Evolutionary conservation across 345 rosid genomes (phyloP).

Genomic region (Aquilaria yunnanensis): DNA sequence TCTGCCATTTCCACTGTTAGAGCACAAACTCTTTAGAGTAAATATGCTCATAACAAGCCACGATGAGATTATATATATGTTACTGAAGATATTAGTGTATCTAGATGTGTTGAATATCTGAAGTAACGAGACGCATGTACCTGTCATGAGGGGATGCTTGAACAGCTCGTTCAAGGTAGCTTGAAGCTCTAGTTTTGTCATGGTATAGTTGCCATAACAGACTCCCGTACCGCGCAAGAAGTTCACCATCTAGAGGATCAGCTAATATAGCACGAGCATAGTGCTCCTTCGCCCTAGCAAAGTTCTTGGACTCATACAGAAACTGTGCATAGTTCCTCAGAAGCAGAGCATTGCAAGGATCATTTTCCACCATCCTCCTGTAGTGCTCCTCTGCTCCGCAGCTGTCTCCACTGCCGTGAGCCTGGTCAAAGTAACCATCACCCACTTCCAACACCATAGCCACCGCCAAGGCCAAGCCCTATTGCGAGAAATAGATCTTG

Average conservation of each 20-base stretch:
- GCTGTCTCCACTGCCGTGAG: constrained; percentile 24
- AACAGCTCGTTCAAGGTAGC: constrained; percentile 41
- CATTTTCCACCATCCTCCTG: constrained; percentile 46
- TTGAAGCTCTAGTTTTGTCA: constrained; percentile 34
- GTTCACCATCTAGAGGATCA: constrained; percentile 50
- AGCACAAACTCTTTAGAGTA: neutral
- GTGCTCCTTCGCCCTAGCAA: constrained; percentile 40
- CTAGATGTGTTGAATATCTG: too few species aligned
- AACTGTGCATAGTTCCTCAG: constrained; percentile 57
- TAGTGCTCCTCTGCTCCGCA: constrained; percentile 39
- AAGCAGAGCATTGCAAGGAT: constrained; percentile 49
- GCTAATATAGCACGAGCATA: constrained; percentile 45
- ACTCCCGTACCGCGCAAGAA: constrained; percentile 41
- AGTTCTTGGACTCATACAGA: constrained; percentile 33
- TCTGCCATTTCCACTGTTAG: neutral
- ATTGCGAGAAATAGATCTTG: constrained; percentile 36
- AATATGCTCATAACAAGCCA: neutral
- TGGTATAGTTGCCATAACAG: constrained; percentile 38
- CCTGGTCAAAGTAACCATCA: constrained; percentile 18
- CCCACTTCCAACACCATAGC: constrained; percentile 17
- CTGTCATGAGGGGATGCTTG: constrained; percentile 50
- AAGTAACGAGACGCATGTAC: constrained; percentile 6
- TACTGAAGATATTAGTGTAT: too few species aligned
- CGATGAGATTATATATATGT: too few species aligned
- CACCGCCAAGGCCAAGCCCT: constrained; percentile 28